Evolutionary conservation across 495 filamentous ascomycete species (phyloP), one percentile per base, ranked within the genome.

Genomic region (Aspergillus steynii): DNA sequence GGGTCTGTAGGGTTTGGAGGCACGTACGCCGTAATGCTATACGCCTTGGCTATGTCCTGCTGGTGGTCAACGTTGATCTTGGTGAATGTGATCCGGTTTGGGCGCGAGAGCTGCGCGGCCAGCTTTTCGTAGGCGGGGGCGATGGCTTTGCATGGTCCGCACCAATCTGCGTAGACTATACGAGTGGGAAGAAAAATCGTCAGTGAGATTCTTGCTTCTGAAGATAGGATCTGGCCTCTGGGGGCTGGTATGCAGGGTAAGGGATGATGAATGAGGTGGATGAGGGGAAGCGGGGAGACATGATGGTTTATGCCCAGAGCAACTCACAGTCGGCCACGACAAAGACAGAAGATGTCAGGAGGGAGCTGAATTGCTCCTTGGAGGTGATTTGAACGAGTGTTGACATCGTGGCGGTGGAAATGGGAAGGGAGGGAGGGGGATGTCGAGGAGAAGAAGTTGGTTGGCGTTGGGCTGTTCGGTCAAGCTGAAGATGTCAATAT

Each of bases 91-190:
- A 96, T 87, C 53, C 82, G 78, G 59, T 88, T 86, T 20, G 88
- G 86, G 29, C 86, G 85, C 2, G 91, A 90, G 34, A 95, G 83
- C 65, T 86, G 82, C 54, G 70, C 68, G 25, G 92, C 87, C 48
- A 96, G 83, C 74, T 89, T 83, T 65, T 94, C 90, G 76, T 91
- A 97, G 56, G 90, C 70, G 9, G 93, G 91, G n/a, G 88, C 88
- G 60, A 96, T 91, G 58, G 84, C 78, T 65, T 92, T 91, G 83
- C 90, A 96, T 67, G 93, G 90, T 29, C 80, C 87, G 72, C 90
- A 94, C 90, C 90, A 95, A 66, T 89, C 85, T 67, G 93, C 90
- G 72, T 92, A 91, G 81, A 97, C 93, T 96, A 67, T 42, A 14
- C 12, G 9, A 62, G 20, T 20, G 28, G 34, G 42, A 31, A 48